phyloP scores from a whole-genome alignment of 768 basidiomycete genomes.

The Sporobolomyces phaffii region DNA sequence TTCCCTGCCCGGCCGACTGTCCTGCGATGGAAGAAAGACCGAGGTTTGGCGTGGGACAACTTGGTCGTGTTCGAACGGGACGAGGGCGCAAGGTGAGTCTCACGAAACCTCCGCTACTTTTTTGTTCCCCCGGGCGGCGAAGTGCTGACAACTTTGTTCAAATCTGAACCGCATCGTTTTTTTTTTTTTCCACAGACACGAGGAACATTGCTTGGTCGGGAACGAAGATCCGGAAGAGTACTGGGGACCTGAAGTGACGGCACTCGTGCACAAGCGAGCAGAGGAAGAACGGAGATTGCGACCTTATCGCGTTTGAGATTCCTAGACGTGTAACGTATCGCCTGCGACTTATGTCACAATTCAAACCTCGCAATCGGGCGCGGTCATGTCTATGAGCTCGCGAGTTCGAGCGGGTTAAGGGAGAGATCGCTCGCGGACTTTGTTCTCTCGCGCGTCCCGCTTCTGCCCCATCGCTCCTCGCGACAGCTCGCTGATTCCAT shows the following conservation, averaged over 20 bases:
- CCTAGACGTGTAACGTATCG: background rate
- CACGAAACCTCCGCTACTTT: background rate
- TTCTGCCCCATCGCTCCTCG: too few relatives aligned
- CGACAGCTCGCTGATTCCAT: background rate
- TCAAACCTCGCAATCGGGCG: too few relatives aligned
- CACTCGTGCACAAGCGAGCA: constrained; percentile 56
- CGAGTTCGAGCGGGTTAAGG: too few relatives aligned
- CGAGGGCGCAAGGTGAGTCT: constrained; percentile 51
- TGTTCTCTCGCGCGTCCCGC: background rate
- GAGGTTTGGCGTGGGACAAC: constrained; percentile 67
- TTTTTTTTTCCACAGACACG: constrained; percentile 27
- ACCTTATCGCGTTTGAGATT: constrained; percentile 17
- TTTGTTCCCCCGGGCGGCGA: background rate
- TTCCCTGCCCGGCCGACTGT: constrained; percentile 68
- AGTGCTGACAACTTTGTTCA: background rate
- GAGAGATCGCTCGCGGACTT: too few relatives aligned
- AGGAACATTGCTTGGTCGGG: constrained; percentile 45
- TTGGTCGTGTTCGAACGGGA: constrained; percentile 72
- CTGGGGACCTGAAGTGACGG: constrained; percentile 64
- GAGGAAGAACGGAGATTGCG: constrained; percentile 55
- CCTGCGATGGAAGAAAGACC: constrained; percentile 69
- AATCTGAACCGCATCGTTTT: too few relatives aligned
- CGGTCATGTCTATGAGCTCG: too few relatives aligned
- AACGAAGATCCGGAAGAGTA: constrained; percentile 54
- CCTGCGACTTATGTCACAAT: too few relatives aligned